Conservation (phyloP, 1,284 basidiomycete species). For the Fomitiporia mediterranea region DNA sequence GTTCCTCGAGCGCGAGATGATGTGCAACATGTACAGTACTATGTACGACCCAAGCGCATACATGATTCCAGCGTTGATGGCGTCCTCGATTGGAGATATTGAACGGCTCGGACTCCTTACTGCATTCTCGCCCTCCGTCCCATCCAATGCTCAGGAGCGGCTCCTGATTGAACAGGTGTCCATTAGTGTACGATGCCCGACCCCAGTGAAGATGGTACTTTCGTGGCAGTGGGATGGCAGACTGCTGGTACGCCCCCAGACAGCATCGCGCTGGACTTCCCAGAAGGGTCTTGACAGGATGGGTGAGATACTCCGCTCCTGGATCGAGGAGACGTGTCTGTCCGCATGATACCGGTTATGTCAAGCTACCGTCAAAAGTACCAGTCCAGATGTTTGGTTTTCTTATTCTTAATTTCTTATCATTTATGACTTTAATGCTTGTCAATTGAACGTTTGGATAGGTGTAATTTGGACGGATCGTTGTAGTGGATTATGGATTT, state of each 20-base stretch:
- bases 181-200: slow-evolving; percentile 3
- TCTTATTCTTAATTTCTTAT: neutral
- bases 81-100: neutral
- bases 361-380: too few species aligned
- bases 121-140: neutral
- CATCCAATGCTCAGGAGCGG: neutral
- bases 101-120: neutral
- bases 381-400: neutral
- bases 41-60: neutral
- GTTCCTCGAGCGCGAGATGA: neutral
- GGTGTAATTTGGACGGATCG: too few species aligned
- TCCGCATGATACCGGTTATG: neutral
- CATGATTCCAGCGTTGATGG: slow-evolving; percentile 1
- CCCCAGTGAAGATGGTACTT: slow-evolving; percentile 3
- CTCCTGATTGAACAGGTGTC: neutral
- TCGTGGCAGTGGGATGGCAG: neutral
- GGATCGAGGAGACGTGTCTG: slow-evolving; percentile 3
- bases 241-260: neutral
- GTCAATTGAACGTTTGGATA: too few species aligned
- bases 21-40: neutral
- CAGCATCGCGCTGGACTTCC: neutral
- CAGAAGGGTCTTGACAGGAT: neutral
- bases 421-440: too few species aligned
- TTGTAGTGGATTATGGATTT: too few species aligned
- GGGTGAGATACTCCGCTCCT: neutral